Evolutionary conservation across 2,329 filamentous ascomycete genomes (phyloP), one percentile per base, ranked within the genome.

Genomic region (Fusarium illudens): DNA sequence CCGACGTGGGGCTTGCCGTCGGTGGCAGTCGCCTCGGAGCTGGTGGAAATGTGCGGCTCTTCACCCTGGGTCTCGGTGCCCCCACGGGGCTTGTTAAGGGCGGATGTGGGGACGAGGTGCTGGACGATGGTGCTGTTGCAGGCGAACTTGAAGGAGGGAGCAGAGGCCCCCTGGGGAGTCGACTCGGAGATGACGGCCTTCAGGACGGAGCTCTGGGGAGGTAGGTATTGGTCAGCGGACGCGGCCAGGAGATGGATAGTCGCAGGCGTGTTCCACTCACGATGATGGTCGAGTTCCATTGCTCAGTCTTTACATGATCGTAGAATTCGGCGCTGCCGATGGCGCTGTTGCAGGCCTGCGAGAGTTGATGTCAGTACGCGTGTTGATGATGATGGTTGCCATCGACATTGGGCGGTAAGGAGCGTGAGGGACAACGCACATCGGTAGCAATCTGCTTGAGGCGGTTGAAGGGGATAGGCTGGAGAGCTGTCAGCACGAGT

Each of bases 51-150:
- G 70, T 82, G 82, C n/a, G 86, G 83, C 71, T 85, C 80, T 65
- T 84, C 83, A 46, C 78, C 75, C 65, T 81, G 79, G 65, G 78
- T 78, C 74, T 84, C 80, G 72, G 81, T 83, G 66, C 86, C 83
- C 60, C 79, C 77, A 70, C 84, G 83, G 65, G 87, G 77, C 80
- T 88, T 89, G 81, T 88, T 90, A 52, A 89, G 82, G 58, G 87
- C 83, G 29, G 88, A 87, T 12, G 88, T 90, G 57, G 90, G 87
- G 19, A 91, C 88, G 32, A 95, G 85, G 83, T 98, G 95, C 84
- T 99, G 95, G 73, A 98, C 96, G 77, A 98, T 97, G 71, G 95
- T 98, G 84, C 93, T 96, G 86, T 97, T 98, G 82, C 97, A 94
- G 73, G 94, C 93, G 82, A 95, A 98, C 82, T 98, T 98, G 88